Conservation (phyloP, 176 grass and related monocot species). For the Oryza nivara region DNA sequence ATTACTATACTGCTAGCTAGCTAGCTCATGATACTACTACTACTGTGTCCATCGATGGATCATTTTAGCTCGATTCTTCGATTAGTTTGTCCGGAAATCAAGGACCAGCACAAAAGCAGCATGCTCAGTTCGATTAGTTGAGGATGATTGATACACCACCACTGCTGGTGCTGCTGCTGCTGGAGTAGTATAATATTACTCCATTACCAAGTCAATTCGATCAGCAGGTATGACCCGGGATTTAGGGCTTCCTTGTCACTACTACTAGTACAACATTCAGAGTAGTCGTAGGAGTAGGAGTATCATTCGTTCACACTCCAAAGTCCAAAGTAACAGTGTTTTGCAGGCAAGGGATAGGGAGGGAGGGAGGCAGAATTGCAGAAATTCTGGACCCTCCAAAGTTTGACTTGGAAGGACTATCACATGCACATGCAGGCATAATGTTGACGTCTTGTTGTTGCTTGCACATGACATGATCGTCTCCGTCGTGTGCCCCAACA, state of each 20-base stretch:
- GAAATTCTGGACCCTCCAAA: neutral
- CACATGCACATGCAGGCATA: neutral
- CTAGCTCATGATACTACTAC: neutral
- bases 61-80: too few species aligned
- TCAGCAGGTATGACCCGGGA: neutral
- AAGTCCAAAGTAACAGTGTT: neutral
- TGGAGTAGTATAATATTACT: too few species aligned
- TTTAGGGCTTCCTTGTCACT: neutral
- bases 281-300: neutral
- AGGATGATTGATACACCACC: too few species aligned
- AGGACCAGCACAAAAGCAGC: too few species aligned
- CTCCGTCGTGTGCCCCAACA: constrained; percentile 2
- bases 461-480: constrained; percentile 21
- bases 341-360: neutral
- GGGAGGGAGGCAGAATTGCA: neutral
- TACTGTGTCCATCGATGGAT: too few species aligned
- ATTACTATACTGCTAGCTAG: neutral
- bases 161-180: too few species aligned
- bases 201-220: neutral
- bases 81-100: too few species aligned
- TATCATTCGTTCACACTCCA: neutral
- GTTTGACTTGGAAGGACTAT: constrained; percentile 2
- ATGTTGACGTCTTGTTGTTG: neutral
- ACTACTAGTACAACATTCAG: too few species aligned
- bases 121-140: too few species aligned